Evolutionary conservation across 768 basidiomycete species (phyloP).

Genomic region (Obba rivulosa): DNA sequence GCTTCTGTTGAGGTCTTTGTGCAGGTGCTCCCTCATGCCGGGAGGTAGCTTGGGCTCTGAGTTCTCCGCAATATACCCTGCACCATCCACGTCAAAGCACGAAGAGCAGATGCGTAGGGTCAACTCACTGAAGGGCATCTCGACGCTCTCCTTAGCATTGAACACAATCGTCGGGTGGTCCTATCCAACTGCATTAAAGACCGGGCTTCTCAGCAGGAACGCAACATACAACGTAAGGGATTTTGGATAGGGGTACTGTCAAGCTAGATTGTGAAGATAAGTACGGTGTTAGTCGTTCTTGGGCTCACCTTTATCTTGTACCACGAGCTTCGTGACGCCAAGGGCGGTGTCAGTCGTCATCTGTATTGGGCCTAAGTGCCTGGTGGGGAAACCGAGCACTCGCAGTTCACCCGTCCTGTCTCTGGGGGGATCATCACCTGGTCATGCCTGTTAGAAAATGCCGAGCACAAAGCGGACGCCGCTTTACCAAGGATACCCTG

Average conservation of each 20-base stretch:
- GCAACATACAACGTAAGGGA: conserved; percentile 63
- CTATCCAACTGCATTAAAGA: conserved; percentile 31
- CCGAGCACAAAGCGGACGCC: not conserved
- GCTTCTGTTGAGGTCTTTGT: conserved; percentile 80
- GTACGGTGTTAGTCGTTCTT: not conserved
- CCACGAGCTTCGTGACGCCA: conserved; percentile 82
- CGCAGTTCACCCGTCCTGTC: conserved; percentile 91
- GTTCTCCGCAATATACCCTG: conserved; percentile 44
- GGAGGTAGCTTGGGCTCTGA: conserved; percentile 73
- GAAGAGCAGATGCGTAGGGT: not conserved
- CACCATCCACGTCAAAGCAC: not conserved
- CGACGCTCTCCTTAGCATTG: conserved; percentile 83
- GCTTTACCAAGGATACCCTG: conserved; percentile 57
- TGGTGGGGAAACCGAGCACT: conserved; percentile 75
- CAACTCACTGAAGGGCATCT: conserved; percentile 93
- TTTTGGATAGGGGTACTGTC: conserved; percentile 59
- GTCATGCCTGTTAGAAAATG: not conserved
- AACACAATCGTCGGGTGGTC: conserved; percentile 89
- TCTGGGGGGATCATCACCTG: conserved; percentile 93
- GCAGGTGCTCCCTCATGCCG: conserved; percentile 84
- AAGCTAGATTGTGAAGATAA: not conserved
- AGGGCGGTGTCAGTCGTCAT: conserved; percentile 99
- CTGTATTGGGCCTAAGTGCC: conserved; percentile 83
- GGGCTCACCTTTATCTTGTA: conserved; percentile 58
- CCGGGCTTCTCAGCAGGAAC: not conserved